Base-by-base conservation (phyloP, 345 rosid genomes). In the Melaleuca alternifolia region DNA sequence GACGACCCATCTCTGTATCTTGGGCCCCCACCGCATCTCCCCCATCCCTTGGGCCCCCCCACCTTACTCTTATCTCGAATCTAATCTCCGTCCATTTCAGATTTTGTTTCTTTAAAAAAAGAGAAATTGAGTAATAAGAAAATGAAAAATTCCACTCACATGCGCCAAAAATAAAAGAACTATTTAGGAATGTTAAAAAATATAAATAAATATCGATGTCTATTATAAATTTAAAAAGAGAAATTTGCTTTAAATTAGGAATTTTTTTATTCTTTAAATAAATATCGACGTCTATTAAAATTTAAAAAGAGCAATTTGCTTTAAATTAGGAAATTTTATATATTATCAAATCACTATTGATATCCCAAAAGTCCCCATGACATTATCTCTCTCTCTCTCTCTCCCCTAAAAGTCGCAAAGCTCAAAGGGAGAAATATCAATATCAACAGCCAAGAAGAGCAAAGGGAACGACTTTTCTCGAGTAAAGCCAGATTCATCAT, bases 81-180 rank as follows among this genome's bases (percentile, higher is more conserved):
- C 62, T 57, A 57, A 26, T 57, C 62, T 24, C 61, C 0, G 14
- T 2, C 61, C 28, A 0, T 56, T 56, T 0, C 61, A 13, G 10
- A 10, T 24, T 56, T 56, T 59, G 5, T 13, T 0, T 59, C 11
- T 4, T 41, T 41, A 2, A 4, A 41, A 41, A 59, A 26, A 59
- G 12, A 26, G 0, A 59, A 11, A n/a, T 57, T 24, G 30, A 59
- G 0, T 59, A 6, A 0, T 59, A n/a, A n/a, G 26, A 59, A 0
- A 26, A 1, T 6, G n/a, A 5, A 59, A 41, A 41, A 2, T 41
- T 41, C 41, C 41, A 41, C 41, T 41, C 3, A 41, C 41, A 41
- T 2, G 41, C 41, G 41, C 41, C 41, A 41, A 41, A 41, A 41
- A 41, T 2, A 4, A 41, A 41, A 41, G 41, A 41, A 41, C 41